A percentile compares a stretch with the other conserved stretches of the same genome.
These are phyloP conservation scores for Tuber brumale DNA, from an alignment of 495 filamentous ascomycete genomes.

Conservation along the genomic window DNA sequence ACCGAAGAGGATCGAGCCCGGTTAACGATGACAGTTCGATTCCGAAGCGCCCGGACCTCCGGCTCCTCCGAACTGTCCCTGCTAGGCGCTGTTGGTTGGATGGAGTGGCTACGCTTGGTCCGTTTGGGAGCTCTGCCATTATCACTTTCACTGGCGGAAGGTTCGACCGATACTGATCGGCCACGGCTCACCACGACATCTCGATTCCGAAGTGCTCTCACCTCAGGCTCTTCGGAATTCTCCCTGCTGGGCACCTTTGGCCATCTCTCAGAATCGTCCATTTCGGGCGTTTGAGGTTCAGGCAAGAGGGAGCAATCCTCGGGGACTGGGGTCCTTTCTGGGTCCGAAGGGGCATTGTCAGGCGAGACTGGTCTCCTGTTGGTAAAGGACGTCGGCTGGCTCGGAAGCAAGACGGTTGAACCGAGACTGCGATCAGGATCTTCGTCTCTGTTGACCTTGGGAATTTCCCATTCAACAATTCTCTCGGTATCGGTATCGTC, in stretches of 20 bases:
- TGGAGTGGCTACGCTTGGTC: not conserved
- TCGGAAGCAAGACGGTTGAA: slow-evolving; percentile 26
- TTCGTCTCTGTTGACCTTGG: not conserved
- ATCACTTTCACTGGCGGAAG: slow-evolving; percentile 30
- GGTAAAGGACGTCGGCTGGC: slow-evolving; percentile 16
- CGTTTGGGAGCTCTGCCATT: slow-evolving; percentile 9
- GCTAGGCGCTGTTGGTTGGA: slow-evolving; percentile 7
- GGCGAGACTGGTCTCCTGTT: not conserved
- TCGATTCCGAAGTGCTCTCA: slow-evolving; percentile 13
- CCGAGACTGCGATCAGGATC: slow-evolving; percentile 19
- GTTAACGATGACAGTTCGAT: slow-evolving; percentile 10
- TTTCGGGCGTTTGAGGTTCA: not conserved
- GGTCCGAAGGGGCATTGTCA: not conserved
- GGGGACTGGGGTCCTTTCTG: not conserved
- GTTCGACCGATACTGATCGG: slow-evolving; percentile 17
- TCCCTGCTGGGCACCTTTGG: slow-evolving; percentile 4
- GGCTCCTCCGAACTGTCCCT: slow-evolving; percentile 17
- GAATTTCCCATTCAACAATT: slow-evolving; percentile 3
- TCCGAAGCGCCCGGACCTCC: slow-evolving; percentile 10
- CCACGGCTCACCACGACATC: slow-evolving; percentile 11
- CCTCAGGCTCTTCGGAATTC: slow-evolving; percentile 15
- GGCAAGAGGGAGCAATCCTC: slow-evolving; percentile 8
- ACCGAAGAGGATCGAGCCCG: not conserved
- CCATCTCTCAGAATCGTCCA: not conserved
- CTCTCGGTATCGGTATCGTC: slow-evolving; percentile 29